phyloP scores from a whole-genome alignment of 2,329 filamentous ascomycete genomes.

The Aspergillus tubingensis region DNA sequence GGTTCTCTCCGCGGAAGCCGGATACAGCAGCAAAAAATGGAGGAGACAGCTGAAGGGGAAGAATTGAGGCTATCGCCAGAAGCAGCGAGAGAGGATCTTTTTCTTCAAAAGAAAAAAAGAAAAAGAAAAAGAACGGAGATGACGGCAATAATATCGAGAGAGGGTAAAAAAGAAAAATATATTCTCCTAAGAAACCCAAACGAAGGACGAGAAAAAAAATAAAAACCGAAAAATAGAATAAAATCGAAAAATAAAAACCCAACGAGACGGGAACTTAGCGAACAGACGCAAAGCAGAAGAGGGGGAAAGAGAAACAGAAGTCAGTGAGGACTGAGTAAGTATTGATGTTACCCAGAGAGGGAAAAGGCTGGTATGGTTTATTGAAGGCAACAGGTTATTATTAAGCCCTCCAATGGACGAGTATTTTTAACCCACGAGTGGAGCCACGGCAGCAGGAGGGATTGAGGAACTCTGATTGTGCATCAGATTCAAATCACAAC shows the following conservation, averaged over 20 bases:
- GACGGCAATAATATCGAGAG: slow-evolving; percentile 5
- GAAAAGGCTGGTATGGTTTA: background rate
- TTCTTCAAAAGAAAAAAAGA: background rate
- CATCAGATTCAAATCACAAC: background rate
- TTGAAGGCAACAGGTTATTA: slow-evolving; percentile 2
- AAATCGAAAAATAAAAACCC: background rate
- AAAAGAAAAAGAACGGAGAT: slow-evolving; percentile 9
- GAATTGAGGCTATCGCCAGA: slow-evolving; percentile 7
- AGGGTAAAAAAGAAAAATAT: background rate
- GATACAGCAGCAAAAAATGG: background rate
- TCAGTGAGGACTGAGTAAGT: background rate
- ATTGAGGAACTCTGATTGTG: background rate
- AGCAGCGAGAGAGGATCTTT: background rate
- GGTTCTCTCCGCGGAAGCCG: slow-evolving; percentile 1
- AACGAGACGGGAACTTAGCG: no score
- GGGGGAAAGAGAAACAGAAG: no score
- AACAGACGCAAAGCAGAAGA: no score
- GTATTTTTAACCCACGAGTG: slow-evolving; percentile 2
- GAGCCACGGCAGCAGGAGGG: background rate
- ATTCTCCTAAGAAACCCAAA: background rate
- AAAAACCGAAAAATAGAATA: slow-evolving; percentile 5
- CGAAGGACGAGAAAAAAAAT: slow-evolving; percentile 7
- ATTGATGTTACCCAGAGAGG: background rate
- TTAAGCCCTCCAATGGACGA: background rate
- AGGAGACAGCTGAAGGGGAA: background rate